Evolutionary conservation across 116 monocot species (phyloP).

Genomic region (Posidonia oceanica): DNA sequence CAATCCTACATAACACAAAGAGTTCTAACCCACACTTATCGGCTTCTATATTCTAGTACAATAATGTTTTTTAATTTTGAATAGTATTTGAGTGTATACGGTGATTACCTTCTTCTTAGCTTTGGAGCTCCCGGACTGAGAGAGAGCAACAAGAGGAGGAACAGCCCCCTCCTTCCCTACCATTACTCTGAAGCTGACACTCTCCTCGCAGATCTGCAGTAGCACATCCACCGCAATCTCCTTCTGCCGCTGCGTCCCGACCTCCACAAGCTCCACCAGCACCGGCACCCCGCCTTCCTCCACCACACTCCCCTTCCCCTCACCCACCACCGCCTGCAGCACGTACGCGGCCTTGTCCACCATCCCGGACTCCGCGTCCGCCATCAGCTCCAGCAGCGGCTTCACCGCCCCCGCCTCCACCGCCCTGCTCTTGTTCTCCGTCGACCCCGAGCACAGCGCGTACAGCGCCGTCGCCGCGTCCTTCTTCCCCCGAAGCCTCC

Average conservation of each 20-base stretch:
- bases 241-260: constrained; percentile 37
- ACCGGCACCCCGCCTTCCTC: constrained; percentile 44
- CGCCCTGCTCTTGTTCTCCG: constrained; percentile 42
- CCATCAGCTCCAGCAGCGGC: constrained; percentile 46
- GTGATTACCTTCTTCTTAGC: constrained; percentile 47
- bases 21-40: too few species aligned
- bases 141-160: constrained; percentile 60
- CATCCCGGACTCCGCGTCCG: constrained; percentile 42
- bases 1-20: too few species aligned
- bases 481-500: constrained; percentile 53
- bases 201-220: constrained; percentile 47
- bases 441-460: constrained; percentile 24
- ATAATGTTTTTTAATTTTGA: neutral
- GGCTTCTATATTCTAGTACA: too few species aligned
- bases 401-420: constrained; percentile 42
- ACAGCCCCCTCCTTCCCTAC: constrained; percentile 64
- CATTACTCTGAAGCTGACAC: constrained; percentile 21
- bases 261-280: constrained; percentile 58
- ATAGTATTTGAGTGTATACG: neutral
- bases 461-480: constrained; percentile 62
- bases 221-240: constrained; percentile 37
- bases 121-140: constrained; percentile 35
- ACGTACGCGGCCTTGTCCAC: constrained; percentile 68
- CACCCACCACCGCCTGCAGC: constrained; percentile 23
- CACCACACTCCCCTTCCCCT: constrained; percentile 39